Evolutionary conservation across 371 early-diverging fungal species (phyloP), one percentile per base, ranked within the genome.

Genomic region (Lichtheimia ramosa): DNA sequence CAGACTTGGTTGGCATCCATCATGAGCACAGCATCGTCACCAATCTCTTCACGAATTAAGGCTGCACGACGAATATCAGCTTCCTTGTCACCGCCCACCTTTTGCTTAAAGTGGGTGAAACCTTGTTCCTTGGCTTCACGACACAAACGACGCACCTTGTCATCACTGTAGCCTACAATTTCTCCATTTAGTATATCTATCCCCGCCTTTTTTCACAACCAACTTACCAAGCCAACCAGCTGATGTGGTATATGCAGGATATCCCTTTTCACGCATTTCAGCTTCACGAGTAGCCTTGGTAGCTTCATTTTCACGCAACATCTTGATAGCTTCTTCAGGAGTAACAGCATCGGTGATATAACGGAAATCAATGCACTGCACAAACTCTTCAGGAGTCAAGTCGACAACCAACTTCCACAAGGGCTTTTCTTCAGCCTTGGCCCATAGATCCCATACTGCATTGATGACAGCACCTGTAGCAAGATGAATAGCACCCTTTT

Each of bases 1-100:
- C 83, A 82, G 21, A 82, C 79, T 56, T 82, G 83, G 64, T 82
- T 82, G 25, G 83, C 83, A 57, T 82, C 83, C 77, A 82, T 81
- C 81, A 82, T 81, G 49, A 82, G 61, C 2, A 71, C 68, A 51
- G 74, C 65, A 5, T 81, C 72, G 10, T 78, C 62, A 20, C 83
- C 83, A 54, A 80, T 77, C 63, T 75, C 83, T 56, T 75, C 74
- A 50, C 83, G 81, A 21, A 82, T 81, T 55, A 82, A 59, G 18
- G 60, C 55, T 14, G 83, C 83, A 41, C 81, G 81, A 46, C 75
- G 70, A 48, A 81, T 69, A 61, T 82, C 83, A 23, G 71, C 58
- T 18, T 68, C 65, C 48, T 63, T 66, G 50, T 82, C 69, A 24
- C 73, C 58, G 41, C 83, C 83, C 1, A 82, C 83, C 61, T 82